Evolutionary conservation across 2,329 filamentous ascomycete species (phyloP), one percentile per base, ranked within the genome.

Genomic region (Atkinsonella hypoxylon): DNA sequence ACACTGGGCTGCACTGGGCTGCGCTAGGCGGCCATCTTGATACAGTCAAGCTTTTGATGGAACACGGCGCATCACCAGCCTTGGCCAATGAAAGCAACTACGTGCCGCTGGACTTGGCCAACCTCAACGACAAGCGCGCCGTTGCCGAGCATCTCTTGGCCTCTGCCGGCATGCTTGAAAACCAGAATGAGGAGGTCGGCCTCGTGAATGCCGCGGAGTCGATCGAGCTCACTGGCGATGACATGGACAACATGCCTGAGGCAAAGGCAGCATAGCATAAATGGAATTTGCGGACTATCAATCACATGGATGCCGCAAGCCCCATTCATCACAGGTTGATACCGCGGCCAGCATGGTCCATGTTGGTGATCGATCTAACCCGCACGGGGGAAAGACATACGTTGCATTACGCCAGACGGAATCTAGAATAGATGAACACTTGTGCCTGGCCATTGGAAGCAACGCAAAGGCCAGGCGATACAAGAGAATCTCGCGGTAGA

Each of bases 1-100:
- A 96, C 70, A 96, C 91, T 1, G 80, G 89, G 0, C 73, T 98
- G 52, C 93, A 98, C 70, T 97, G 90, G 90, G 91, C 91, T 0
- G 87, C 89, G 0, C 72, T 96, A 50, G 93, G 94, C 50, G 90
- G 90, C 1, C 90, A 96, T 61, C 71, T 97, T 3, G 79, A 83
- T 6, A 79, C 82, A 3, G 88, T 95, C 7, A 87, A 90, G 70
- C 69, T 82, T 0, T 76, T 98, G 12, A 74, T 95, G 2, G 81
- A 82, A 43, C 74, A 81, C 2, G 89, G 89, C 2, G 89, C 89
- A 1, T 84, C 89, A 52, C 82, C 89, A 4, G 82, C 82, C 11
- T 71, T 89, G 32, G 83, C 83, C 61, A 97, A 97, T 64, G 80
- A 83, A 62, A 86, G 86, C 45, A 89, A 94, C 30, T 87, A 95